These are phyloP conservation scores for Setaria viridis DNA, from an alignment of 202 grass and related monocot genomes.

Conservation along the genomic window DNA sequence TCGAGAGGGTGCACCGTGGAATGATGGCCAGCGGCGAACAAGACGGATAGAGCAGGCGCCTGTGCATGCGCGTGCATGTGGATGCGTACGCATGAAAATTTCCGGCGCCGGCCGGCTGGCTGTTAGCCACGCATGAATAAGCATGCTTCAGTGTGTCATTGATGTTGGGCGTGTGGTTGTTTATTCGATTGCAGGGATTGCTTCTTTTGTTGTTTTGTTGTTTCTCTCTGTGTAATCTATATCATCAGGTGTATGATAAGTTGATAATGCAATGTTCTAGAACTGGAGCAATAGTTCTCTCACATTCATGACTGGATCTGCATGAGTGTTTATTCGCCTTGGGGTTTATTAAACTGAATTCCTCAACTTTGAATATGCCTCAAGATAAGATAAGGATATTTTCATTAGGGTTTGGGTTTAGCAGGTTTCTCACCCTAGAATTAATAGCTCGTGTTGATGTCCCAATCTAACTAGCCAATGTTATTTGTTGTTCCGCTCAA, in stretches of 20 bases:
- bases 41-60: constrained; percentile 11
- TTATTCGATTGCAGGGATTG: neutral
- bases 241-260: neutral
- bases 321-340: too few species aligned
- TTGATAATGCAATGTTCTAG: neutral
- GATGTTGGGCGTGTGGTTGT: neutral
- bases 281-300: too few species aligned
- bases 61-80: neutral
- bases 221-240: constrained; percentile 6
- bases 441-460: neutral
- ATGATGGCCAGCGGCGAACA: constrained; percentile 47
- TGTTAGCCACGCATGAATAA: constrained; percentile 11
- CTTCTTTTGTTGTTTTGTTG: neutral
- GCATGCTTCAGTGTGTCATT: neutral
- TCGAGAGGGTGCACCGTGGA: constrained; percentile 53
- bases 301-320: too few species aligned
- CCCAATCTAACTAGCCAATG: too few species aligned
- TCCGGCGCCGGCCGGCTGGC: neutral
- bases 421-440: neutral
- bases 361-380: neutral
- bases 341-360: neutral
- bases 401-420: neutral
- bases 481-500: too few species aligned
- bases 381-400: neutral
- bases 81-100: neutral